Base-by-base conservation (phyloP, 345 rosid genomes). In the Salix exigua region DNA sequence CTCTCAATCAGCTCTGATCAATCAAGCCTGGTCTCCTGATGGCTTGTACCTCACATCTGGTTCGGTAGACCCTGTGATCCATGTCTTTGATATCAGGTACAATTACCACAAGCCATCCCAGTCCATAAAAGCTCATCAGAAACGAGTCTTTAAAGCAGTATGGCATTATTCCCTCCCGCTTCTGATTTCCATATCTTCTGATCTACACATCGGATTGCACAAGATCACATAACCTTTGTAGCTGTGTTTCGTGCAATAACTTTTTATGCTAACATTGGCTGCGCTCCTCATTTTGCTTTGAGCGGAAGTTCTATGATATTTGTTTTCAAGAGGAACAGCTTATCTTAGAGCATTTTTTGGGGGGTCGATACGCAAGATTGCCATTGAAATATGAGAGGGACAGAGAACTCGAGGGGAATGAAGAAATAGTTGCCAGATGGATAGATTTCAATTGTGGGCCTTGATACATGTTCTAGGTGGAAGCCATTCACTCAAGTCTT, bases 21-120 rank as follows among this genome's bases (percentile, higher is more conserved):
- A 93, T 78, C 99, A 93, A 79, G 84, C 92, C 48, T 93, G 99
- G 99, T 95, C 97, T 78, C 94, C 97, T 11, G 99, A 92, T 78
- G 99, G 99, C 65, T 78, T 89, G 71, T 87, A 85, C 74, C 73
- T 92, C 38, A 69, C 97, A 7, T 95, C 99, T 55, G 99, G 99
- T 63, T 92, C 97, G n/a, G 97, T 88, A 5, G 99, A 95, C 50
- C 99, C 99, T 18, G 78, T 88, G 60, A 91, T 95, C 73, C 99
- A 95, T 81, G 64, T 95, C 51, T 95, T 95, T 62, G 99, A 95
- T 77, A 89, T 95, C 75, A 87, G 98, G 86, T 89, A 91, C 81
- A 89, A 88, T 83, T 87, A 90, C 58, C 78, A 75, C 72, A 89
- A 79, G 83, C 99, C 99, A 17, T 86, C 96, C 10, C 99, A 95